Percentiles rank a stretch among this genome's conserved stretches.
Conservation (phyloP, 2,329 filamentous ascomycete species). For the Xylaria sp. region DNA sequence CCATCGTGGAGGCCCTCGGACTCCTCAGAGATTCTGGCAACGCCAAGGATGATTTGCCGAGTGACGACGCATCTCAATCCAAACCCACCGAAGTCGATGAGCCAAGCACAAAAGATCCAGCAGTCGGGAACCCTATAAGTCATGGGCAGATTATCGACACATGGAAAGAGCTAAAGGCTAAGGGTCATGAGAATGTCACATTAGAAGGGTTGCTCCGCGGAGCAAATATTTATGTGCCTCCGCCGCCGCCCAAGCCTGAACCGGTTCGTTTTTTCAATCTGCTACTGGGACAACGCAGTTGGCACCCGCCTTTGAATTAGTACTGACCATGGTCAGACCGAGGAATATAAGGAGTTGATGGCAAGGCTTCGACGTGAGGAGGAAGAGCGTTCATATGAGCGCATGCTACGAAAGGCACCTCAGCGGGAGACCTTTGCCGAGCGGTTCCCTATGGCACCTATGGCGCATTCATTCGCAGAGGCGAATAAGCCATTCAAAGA, state of each 20-base stretch:
- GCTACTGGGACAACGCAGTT: background rate
- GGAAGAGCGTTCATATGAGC: conserved; percentile 75
- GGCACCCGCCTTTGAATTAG: conserved; percentile 4
- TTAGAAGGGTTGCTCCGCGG: conserved; percentile 69
- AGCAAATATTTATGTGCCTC: conserved; percentile 67
- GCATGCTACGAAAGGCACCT: conserved; percentile 63
- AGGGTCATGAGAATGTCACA: conserved; percentile 36
- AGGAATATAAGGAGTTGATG: conserved; percentile 86
- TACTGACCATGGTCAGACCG: conserved; percentile 45
- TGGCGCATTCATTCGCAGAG: conserved; percentile 51
- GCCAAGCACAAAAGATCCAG: conserved; percentile 45
- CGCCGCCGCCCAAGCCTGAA: conserved; percentile 72
- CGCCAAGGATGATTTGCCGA: conserved; percentile 4
- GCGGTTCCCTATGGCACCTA: conserved; percentile 49
- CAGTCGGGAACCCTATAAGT: conserved; percentile 62
- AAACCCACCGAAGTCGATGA: conserved; percentile 33
- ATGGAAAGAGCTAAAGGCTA: conserved; percentile 46
- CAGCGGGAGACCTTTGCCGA: conserved; percentile 54
- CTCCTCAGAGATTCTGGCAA: conserved; percentile 27
- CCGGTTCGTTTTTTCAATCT: conserved; percentile 50
- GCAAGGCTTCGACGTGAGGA: conserved; percentile 74
- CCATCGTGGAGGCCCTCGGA: conserved; percentile 58
- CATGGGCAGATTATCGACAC: conserved; percentile 64
- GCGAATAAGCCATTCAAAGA: conserved; percentile 44
- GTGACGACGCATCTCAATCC: conserved; percentile 9